Evolutionary conservation across 306 rosid species (phyloP).

Genomic region (Pueraria montana): DNA sequence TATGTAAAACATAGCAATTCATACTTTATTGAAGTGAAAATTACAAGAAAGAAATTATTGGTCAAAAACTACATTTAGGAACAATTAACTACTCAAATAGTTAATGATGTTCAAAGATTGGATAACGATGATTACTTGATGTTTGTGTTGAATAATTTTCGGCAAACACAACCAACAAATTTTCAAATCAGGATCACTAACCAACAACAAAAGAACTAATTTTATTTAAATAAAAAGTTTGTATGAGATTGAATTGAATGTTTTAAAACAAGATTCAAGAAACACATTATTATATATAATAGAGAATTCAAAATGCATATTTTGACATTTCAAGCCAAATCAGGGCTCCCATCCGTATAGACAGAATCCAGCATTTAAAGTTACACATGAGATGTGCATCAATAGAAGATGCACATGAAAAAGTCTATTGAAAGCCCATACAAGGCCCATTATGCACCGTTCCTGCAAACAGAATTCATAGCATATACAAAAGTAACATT

Average conservation of each 20-base stretch:
- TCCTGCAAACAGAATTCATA: constrained; percentile 14
- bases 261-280: background rate
- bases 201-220: background rate
- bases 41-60: background rate
- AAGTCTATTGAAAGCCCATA: background rate
- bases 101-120: background rate
- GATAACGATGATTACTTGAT: constrained; percentile 1
- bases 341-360: constrained; percentile 4
- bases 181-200: constrained; percentile 8
- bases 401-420: constrained; percentile 24
- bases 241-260: background rate
- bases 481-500: constrained; percentile 17
- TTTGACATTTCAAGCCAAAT: constrained; percentile 3
- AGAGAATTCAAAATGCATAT: background rate
- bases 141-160: constrained; percentile 27
- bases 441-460: background rate
- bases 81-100: constrained; percentile 27
- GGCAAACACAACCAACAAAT: constrained; percentile 30
- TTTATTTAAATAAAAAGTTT: background rate
- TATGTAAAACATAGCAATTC: constrained; percentile 34
- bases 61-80: background rate
- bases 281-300: background rate
- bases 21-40: constrained; percentile 28
- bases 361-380: constrained; percentile 29
- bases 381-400: constrained; percentile 6